phyloP scores from a whole-genome alignment of 352 stramenopile species.

The Pythium dissotocum region DNA sequence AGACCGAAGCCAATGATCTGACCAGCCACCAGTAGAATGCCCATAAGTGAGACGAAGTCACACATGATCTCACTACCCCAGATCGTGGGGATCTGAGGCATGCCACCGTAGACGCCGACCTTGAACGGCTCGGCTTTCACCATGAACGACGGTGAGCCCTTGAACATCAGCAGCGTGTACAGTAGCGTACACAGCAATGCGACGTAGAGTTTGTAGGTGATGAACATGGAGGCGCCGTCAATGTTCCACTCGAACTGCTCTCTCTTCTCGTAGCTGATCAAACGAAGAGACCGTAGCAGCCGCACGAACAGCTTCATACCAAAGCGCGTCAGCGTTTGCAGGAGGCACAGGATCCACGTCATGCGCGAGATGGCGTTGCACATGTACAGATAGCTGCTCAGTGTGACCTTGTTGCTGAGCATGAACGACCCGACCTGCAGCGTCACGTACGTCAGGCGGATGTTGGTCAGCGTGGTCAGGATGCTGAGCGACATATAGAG shows the following conservation, averaged over 20 bases:
- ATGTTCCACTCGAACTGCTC: constrained; percentile 53
- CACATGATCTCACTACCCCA: constrained; percentile 57
- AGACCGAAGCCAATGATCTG: not conserved
- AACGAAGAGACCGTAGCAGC: constrained; percentile 35
- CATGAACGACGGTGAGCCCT: constrained; percentile 49
- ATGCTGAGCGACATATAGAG: constrained; percentile 59
- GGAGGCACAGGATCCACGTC: constrained; percentile 61
- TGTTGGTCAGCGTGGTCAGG: constrained; percentile 41
- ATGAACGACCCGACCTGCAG: constrained; percentile 53
- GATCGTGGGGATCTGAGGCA: constrained; percentile 36
- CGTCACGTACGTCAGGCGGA: constrained; percentile 47
- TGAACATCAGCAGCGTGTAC: constrained; percentile 36
- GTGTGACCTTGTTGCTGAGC: constrained; percentile 41
- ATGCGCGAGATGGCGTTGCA: constrained; percentile 42
- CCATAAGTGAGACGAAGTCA: constrained; percentile 42
- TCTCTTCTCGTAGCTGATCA: constrained; percentile 34
- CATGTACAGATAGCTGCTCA: constrained; percentile 58
- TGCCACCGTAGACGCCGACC: constrained; percentile 40
- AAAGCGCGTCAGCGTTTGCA: constrained; percentile 39
- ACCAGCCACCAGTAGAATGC: not conserved
- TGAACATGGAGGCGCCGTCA: constrained; percentile 44
- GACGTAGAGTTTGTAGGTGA: constrained; percentile 58
- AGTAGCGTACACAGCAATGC: constrained; percentile 45
- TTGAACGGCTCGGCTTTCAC: constrained; percentile 29
- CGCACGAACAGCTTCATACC: constrained; percentile 36